These are phyloP conservation scores for Boletus subparvulus DNA, from an alignment of 768 basidiomycete genomes.

Conservation along the genomic window DNA sequence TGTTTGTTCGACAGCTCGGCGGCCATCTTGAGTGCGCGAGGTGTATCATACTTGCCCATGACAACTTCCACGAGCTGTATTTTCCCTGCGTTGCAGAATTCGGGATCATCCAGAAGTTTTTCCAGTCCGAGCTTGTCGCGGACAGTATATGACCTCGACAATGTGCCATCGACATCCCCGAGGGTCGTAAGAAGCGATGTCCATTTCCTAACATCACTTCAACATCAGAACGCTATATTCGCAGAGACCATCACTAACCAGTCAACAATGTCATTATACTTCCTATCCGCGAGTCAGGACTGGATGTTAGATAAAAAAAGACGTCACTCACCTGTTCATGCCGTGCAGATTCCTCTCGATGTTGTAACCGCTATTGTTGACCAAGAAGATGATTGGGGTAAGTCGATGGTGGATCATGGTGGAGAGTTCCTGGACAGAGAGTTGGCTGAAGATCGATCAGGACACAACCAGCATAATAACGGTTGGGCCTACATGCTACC, in stretches of 20 bases:
- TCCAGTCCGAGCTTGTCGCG: conserved; percentile 66
- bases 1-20: conserved; percentile 34
- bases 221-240: background rate
- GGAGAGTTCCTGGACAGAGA: conserved; percentile 80
- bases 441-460: conserved; percentile 47
- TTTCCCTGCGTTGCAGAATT: conserved; percentile 62
- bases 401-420: conserved; percentile 75
- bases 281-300: conserved; percentile 36
- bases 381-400: conserved; percentile 79
- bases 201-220: conserved; percentile 51
- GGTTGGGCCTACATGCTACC: conserved; percentile 62
- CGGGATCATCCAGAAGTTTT: conserved; percentile 57
- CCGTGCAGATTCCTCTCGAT: conserved; percentile 83
- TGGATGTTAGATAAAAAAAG: background rate
- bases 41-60: conserved; percentile 74
- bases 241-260: conserved; percentile 45
- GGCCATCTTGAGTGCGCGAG: conserved; percentile 56
- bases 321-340: conserved; percentile 42
- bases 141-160: conserved; percentile 64
- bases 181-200: conserved; percentile 59
- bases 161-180: conserved; percentile 47
- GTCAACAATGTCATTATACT: conserved; percentile 83
- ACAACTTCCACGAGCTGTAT: conserved; percentile 81
- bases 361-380: conserved; percentile 83
- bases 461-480: background rate